phyloP scores from a whole-genome alignment of 306 rosid species.

The Lathyrus sativus region DNA sequence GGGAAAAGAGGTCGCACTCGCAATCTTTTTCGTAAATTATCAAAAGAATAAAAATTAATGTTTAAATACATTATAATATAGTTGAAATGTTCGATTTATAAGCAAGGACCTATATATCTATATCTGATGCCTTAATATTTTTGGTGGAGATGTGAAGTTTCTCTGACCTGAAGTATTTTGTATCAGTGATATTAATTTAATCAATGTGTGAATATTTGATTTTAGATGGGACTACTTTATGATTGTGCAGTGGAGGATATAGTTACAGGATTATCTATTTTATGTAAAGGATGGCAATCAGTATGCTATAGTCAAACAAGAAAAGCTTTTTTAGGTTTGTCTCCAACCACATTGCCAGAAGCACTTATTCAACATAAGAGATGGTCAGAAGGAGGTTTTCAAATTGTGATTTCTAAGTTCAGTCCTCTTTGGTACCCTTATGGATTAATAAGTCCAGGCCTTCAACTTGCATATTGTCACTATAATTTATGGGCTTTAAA shows the following conservation, averaged over 20 bases:
- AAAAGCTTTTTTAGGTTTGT: slow-evolving; percentile 55
- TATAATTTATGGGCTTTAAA: too few species aligned
- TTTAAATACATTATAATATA: too few species aligned
- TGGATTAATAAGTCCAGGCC: too few species aligned
- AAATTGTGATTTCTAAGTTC: too few species aligned
- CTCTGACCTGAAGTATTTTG: too few species aligned
- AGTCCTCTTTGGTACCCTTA: too few species aligned
- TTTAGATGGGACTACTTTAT: slow-evolving; percentile 32
- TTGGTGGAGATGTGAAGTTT: too few species aligned
- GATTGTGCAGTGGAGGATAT: slow-evolving; percentile 26
- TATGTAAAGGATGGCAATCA: slow-evolving; percentile 68
- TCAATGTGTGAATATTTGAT: background rate
- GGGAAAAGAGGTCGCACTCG: slow-evolving; percentile 62
- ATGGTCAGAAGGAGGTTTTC: slow-evolving; percentile 61
- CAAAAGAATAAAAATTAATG: too few species aligned
- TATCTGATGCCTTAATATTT: too few species aligned
- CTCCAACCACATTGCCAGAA: slow-evolving; percentile 51
- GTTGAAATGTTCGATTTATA: too few species aligned
- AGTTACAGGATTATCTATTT: slow-evolving; percentile 53
- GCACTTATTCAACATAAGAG: slow-evolving; percentile 65
- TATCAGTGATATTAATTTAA: background rate
- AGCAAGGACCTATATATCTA: too few species aligned
- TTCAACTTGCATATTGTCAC: too few species aligned
- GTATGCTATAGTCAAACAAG: slow-evolving; percentile 54
- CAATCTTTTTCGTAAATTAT: background rate